These are phyloP conservation scores for Pseudonitzschia delicatissima DNA, from an alignment of 108 stramenopile species.

Conservation along the genomic window DNA sequence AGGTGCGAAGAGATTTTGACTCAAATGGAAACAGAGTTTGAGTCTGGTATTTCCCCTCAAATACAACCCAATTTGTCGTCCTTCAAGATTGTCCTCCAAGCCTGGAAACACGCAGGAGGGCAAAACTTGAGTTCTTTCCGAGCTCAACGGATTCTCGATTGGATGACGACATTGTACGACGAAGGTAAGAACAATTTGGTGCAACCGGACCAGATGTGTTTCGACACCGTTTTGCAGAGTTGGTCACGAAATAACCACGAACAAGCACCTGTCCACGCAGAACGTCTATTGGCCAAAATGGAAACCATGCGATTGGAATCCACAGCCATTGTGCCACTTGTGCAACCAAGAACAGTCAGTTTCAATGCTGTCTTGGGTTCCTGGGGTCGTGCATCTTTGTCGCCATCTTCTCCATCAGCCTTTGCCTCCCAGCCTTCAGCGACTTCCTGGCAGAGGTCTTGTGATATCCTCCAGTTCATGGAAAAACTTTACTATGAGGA, in stretches of 20 bases:
- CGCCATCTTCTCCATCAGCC: neutral
- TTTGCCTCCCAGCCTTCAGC: constrained; percentile 3
- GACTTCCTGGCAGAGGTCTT: constrained; percentile 35
- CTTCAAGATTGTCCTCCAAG: constrained; percentile 40
- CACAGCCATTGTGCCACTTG: constrained; percentile 9
- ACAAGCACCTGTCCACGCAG: constrained; percentile 57
- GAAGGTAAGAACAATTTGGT: constrained; percentile 44
- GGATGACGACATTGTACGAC: constrained; percentile 60
- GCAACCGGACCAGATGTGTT: constrained; percentile 55
- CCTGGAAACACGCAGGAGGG: constrained; percentile 34
- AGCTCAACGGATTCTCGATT: constrained; percentile 55
- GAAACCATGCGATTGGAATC: constrained; percentile 34
- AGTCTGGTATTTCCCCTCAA: constrained; percentile 27
- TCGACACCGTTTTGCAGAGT: constrained; percentile 57
- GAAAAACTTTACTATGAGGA: constrained; percentile 32
- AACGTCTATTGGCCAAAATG: constrained; percentile 61
- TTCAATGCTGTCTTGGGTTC: constrained; percentile 65
- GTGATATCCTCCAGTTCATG: constrained; percentile 58
- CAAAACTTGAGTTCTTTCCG: constrained; percentile 26
- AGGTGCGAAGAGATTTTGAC: constrained; percentile 70
- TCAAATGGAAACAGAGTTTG: constrained; percentile 59
- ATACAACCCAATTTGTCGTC: constrained; percentile 50
- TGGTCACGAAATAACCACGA: constrained; percentile 50
- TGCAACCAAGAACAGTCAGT: constrained; percentile 36
- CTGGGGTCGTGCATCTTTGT: constrained; percentile 45